Evolutionary conservation across 441 rosid species (phyloP).

Genomic region (Aleurites moluccanus): DNA sequence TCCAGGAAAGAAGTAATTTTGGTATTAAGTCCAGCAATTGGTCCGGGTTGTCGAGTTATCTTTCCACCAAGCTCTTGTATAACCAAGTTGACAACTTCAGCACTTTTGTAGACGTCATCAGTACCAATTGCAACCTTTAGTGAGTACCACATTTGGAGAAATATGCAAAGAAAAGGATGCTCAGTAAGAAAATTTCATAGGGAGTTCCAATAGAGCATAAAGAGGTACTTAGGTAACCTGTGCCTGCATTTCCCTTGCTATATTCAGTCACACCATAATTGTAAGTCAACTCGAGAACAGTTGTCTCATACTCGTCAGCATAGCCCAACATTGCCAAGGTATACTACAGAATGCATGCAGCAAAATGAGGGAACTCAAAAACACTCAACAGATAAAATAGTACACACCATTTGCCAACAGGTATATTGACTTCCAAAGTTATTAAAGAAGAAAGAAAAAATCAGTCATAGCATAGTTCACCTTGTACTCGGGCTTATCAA

Average conservation of each 20-base stretch:
- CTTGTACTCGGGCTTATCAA: slow-evolving; percentile 84
- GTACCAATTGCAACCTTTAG: slow-evolving; percentile 79
- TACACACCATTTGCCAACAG: not conserved
- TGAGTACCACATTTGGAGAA: slow-evolving; percentile 3
- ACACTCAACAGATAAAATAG: not conserved
- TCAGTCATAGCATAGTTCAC: slow-evolving; percentile 31
- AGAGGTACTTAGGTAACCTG: slow-evolving; percentile 48
- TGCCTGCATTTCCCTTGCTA: slow-evolving; percentile 89
- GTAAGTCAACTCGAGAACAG: slow-evolving; percentile 83
- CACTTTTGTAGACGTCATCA: slow-evolving; percentile 94
- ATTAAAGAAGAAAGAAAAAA: slow-evolving; percentile 2
- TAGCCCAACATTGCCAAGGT: slow-evolving; percentile 89
- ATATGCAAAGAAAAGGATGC: not conserved
- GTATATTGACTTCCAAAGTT: not conserved
- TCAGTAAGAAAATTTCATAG: not conserved
- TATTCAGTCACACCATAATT: slow-evolving; percentile 89
- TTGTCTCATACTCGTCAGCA: slow-evolving; percentile 80
- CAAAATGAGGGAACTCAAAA: slow-evolving; percentile 11
- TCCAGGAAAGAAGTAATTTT: slow-evolving; percentile 85
- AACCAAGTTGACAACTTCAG: slow-evolving; percentile 66
- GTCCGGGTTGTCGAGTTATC: slow-evolving; percentile 85
- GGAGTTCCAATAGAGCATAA: not conserved
- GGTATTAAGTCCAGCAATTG: slow-evolving; percentile 85
- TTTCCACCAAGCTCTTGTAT: slow-evolving; percentile 90
- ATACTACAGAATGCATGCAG: slow-evolving; percentile 47